Base-by-base conservation (phyloP, 768 basidiomycete species). In the Calocybe indica region DNA sequence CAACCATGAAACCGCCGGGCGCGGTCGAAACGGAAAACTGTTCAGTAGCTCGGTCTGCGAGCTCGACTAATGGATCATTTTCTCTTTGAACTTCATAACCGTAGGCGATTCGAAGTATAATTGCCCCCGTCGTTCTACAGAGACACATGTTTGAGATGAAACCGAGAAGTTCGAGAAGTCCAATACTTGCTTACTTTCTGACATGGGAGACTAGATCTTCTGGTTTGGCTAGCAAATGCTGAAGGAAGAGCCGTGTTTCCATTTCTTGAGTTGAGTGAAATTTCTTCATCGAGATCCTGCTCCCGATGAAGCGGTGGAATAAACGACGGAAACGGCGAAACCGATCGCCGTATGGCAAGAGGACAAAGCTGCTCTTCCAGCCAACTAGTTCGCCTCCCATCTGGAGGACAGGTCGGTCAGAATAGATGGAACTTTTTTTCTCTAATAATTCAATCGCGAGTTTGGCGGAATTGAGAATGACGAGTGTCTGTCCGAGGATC, bases 371-470 rank as follows among this genome's bases (percentile, higher is more conserved):
- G 46, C 78, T 74, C 49, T 77, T 79, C 78, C 78, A 80, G 36
- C 78, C 78, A 30, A 76, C 69, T 14, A 80, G 67, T 54, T 79
- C 75, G 30, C 76, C 78, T 32, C 70, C 77, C 77, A 78, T 75
- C 48, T 72, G 70, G 10, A 74, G 59, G 40, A 62, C 63, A 41
- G 83, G 83, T n/a, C 83, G 77, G 54, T 85, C 83, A 13, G 83
- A 84, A 59, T 84, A 85, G 37, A 78, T 72, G 28, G 77, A 69
- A 50, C 79, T 80, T 55, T 82, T 82, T 64, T 82, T 82, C 60
- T 85, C 81, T 42, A 85, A 68, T 65, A 85, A 71, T 45, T 83
- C 79, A 48, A 66, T 60, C 12, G 80, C 79, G 13, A 68, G 55
- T 55, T 71, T 68, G 14, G 67, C 68, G 8, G 73, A 76, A 56